Conservation (phyloP, 208 protist genomes). For the Wallacemonas collosoma region DNA sequence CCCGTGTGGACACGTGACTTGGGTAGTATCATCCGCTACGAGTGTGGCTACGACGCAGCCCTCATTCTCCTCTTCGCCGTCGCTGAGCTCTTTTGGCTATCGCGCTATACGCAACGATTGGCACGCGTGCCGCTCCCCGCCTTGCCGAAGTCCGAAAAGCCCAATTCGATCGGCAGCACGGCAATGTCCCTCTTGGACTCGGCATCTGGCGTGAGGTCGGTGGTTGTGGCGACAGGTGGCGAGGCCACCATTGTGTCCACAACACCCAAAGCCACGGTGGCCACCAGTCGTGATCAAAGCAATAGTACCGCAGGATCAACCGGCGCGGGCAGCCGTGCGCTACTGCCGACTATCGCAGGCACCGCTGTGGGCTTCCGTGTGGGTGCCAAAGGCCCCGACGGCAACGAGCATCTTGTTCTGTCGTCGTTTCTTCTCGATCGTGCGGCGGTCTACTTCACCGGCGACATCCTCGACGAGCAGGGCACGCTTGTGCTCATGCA, state of each 20-base stretch:
- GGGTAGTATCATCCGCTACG: conserved; percentile 39
- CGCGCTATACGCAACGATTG: conserved; percentile 32
- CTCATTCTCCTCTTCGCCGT: conserved; percentile 39
- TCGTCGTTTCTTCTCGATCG: background rate
- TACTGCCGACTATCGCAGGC: background rate
- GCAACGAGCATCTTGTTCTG: background rate
- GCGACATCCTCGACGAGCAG: conserved; percentile 6
- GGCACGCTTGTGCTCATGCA: conserved; percentile 36
- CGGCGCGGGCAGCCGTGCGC: background rate
- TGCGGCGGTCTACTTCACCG: conserved; percentile 10
- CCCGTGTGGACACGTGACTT: conserved; percentile 19
- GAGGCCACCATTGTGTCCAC: background rate
- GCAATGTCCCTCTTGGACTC: no score
- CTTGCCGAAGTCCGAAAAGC: conserved; percentile 6
- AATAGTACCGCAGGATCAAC: no score
- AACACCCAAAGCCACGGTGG: background rate
- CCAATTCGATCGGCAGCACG: background rate
- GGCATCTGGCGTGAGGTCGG: no score
- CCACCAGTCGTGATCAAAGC: no score
- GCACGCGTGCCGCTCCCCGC: background rate
- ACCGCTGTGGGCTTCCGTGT: background rate
- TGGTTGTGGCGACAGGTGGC: background rate
- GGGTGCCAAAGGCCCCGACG: background rate
- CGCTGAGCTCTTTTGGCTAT: conserved; percentile 55
- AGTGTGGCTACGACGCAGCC: conserved; percentile 57